Base-by-base conservation (phyloP, 331 rosid genomes). In the Rosa hybrid region DNA sequence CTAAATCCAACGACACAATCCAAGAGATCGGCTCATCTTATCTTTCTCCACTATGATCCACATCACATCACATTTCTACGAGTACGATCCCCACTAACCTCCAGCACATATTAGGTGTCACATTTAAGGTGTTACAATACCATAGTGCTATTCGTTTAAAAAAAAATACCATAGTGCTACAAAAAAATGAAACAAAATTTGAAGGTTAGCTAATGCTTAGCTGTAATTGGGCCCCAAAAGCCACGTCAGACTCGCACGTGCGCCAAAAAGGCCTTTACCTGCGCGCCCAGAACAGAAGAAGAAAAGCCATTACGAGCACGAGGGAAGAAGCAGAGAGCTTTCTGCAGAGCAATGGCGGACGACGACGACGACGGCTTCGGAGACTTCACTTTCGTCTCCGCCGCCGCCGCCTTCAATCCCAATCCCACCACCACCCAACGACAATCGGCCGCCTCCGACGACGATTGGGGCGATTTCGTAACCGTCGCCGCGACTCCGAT, bases 311-410 rank as follows among this genome's bases (percentile, higher is more conserved):
- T 59, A 20, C 18, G 30, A 27, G 48, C 18, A 59, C 62, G 59
- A 50, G 34, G 53, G 34, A 74, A 46, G 20, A 65, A 23, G 7
- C 30, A 13, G 8, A 51, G 76, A 72, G 62, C 76, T 63, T 34
- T 10, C 21, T 34, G 72, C 81, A 25, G 8, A 76, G 85, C 81
- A 64, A 95, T 95, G 98, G 90, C 90, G 60, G 97, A 88, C 41
- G 93, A 88, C 41, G 94, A 86, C 68, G 97, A 86, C 68, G 97
- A 88, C 75, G 90, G 86, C 83, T 92, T 91, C 81, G 94, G 93
- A 17, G 93, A 90, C 80, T 92, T 91, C 92, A 89, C 74, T 51
- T 94, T 89, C 84, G 86, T 63, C 74, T 11, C 78, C 72, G 23
- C 78, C 20, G 11, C 49, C 63, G 14, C 77, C 69, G 42, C 79